A percentile compares a stretch with the other conserved stretches of the same genome.
Conservation (phyloP, 2,329 filamentous ascomycete species). For the Paecilomyces formosus region DNA sequence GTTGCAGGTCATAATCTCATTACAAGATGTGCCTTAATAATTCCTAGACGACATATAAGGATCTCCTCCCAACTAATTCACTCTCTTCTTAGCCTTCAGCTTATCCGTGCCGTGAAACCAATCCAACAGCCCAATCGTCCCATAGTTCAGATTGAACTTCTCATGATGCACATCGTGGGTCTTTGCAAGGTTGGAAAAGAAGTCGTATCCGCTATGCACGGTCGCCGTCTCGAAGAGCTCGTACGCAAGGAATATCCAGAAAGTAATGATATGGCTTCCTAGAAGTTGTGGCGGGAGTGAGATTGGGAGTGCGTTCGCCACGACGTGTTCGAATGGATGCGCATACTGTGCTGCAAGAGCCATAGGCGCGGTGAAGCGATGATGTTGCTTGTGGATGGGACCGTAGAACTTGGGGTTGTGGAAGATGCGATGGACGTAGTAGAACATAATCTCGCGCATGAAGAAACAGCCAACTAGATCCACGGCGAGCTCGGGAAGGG, state of each 20-base stretch:
- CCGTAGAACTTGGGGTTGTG: constrained; percentile 44
- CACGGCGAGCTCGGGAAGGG: constrained; percentile 24
- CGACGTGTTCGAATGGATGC: constrained; percentile 49
- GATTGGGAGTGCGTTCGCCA: constrained; percentile 48
- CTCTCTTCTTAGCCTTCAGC: background rate
- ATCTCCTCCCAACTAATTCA: background rate
- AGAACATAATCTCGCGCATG: constrained; percentile 47
- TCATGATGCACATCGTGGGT: constrained; percentile 54
- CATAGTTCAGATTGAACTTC: constrained; percentile 49
- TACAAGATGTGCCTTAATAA: background rate
- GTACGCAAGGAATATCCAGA: constrained; percentile 44
- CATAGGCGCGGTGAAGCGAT: constrained; percentile 50
- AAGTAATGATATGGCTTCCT: constrained; percentile 44
- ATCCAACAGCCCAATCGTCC: constrained; percentile 46
- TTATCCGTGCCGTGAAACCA: constrained; percentile 47
- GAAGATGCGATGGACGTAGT: constrained; percentile 49
- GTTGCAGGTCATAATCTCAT: background rate
- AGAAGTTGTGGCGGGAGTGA: constrained; percentile 43
- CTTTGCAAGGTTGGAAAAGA: constrained; percentile 37
- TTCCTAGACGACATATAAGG: background rate
- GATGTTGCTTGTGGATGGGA: constrained; percentile 50
- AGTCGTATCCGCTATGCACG: constrained; percentile 54
- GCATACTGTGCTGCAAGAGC: constrained; percentile 51
- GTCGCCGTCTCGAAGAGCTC: constrained; percentile 47
- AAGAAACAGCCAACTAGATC: constrained; percentile 38